Percentiles rank a stretch among this genome's conserved stretches.
Evolutionary conservation across 495 filamentous ascomycete species (phyloP).

Genomic region (Hypoxylon fragiforme): DNA sequence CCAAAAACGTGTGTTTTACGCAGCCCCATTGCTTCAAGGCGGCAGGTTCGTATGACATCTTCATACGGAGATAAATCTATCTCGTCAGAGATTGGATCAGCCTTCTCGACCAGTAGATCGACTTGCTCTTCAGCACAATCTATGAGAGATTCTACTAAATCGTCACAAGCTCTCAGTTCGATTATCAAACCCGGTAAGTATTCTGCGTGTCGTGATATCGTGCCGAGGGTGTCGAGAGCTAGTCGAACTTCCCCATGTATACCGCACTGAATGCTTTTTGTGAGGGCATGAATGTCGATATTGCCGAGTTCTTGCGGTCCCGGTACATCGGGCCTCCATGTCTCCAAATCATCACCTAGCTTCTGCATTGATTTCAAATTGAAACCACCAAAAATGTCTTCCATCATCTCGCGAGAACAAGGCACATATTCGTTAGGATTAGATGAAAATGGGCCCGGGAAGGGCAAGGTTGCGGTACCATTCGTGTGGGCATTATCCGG

Average conservation of each 20-base stretch:
- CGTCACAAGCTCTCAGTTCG: slow-evolving; percentile 75
- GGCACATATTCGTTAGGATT: slow-evolving; percentile 61
- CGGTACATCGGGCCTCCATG: slow-evolving; percentile 72
- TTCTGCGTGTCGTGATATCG: slow-evolving; percentile 65
- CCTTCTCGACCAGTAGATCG: slow-evolving; percentile 76
- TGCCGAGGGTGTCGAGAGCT: slow-evolving; percentile 81
- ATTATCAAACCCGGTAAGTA: slow-evolving; percentile 53
- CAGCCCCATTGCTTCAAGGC: slow-evolving; percentile 67
- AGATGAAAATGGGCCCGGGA: slow-evolving; percentile 39
- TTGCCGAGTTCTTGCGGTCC: slow-evolving; percentile 76
- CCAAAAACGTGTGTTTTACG: slow-evolving; percentile 74
- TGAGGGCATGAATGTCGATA: slow-evolving; percentile 90
- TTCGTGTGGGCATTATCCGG: slow-evolving; percentile 38
- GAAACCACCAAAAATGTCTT: slow-evolving; percentile 65
- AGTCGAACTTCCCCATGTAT: slow-evolving; percentile 85
- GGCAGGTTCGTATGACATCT: slow-evolving; percentile 77
- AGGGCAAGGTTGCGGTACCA: slow-evolving; percentile 32
- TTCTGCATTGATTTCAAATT: slow-evolving; percentile 62
- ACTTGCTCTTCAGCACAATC: slow-evolving; percentile 90
- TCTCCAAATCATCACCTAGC: slow-evolving; percentile 64
- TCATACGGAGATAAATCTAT: slow-evolving; percentile 83
- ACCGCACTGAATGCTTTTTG: slow-evolving; percentile 87
- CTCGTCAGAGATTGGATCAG: slow-evolving; percentile 79
- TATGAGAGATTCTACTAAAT: slow-evolving; percentile 82
- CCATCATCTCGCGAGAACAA: slow-evolving; percentile 56